A percentile compares a stretch with the other conserved stretches of the same genome.
phyloP scores from a whole-genome alignment of 2,329 filamentous ascomycete species.

The Pseudopithomyces chartarum region DNA sequence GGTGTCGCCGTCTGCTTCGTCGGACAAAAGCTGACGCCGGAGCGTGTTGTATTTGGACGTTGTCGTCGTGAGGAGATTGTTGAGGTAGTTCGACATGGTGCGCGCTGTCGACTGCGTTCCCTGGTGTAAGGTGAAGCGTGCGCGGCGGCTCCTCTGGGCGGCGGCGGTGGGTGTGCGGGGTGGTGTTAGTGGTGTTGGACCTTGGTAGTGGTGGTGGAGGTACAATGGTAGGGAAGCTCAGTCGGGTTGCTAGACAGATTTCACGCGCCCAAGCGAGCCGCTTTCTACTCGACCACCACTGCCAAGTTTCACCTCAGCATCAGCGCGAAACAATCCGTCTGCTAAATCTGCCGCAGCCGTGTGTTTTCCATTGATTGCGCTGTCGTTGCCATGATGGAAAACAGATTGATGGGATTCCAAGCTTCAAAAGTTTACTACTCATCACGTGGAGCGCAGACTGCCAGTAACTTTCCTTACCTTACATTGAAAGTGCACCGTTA shows the following conservation, averaged over 20 bases:
- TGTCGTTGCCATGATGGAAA: too few relatives aligned
- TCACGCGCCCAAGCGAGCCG: slow-evolving; percentile 3
- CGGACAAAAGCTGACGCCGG: slow-evolving; percentile 69
- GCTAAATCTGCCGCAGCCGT: too few relatives aligned
- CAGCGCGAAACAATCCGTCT: background rate
- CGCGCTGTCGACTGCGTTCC: background rate
- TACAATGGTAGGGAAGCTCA: background rate
- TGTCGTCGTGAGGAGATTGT: slow-evolving; percentile 66
- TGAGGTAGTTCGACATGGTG: slow-evolving; percentile 73
- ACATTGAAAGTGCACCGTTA: too few relatives aligned
- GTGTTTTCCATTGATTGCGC: too few relatives aligned
- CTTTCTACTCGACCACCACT: slow-evolving; percentile 2
- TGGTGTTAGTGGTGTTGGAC: background rate
- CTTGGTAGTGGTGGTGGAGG: background rate
- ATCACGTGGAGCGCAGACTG: too few relatives aligned
- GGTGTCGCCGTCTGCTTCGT: slow-evolving; percentile 59
- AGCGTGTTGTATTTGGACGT: slow-evolving; percentile 63
- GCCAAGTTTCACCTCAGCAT: background rate
- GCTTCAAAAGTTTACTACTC: too few relatives aligned
- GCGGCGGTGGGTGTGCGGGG: background rate
- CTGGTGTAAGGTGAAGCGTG: background rate
- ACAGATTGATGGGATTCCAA: too few relatives aligned
- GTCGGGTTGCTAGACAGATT: background rate
- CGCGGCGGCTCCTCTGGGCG: background rate
- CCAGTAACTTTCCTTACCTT: too few relatives aligned